phyloP scores from a whole-genome alignment of 371 early-diverging fungal genomes.

The Syncephalastrum monosporum region DNA sequence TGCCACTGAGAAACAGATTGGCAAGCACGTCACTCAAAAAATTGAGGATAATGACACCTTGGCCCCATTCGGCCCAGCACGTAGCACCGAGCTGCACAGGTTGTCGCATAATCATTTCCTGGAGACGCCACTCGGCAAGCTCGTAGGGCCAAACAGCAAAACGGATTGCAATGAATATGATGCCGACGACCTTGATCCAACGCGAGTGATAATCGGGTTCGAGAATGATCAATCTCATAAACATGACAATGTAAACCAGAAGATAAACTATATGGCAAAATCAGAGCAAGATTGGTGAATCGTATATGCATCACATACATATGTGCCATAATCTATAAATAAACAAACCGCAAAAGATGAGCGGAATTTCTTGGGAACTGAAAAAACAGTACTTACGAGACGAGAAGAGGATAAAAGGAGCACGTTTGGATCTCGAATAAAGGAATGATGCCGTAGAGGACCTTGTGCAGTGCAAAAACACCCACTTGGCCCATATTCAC shows the following conservation, averaged over 20 bases:
- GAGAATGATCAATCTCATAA: slow-evolving; percentile 35
- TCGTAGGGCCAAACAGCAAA: slow-evolving; percentile 52
- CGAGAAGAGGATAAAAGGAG: slow-evolving; percentile 39
- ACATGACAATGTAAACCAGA: slow-evolving; percentile 39
- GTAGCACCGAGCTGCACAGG: slow-evolving; percentile 26
- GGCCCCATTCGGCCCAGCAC: slow-evolving; percentile 36
- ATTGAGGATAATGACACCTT: slow-evolving; percentile 45
- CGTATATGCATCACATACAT: slow-evolving; percentile 8
- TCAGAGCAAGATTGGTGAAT: background rate
- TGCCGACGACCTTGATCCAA: slow-evolving; percentile 37
- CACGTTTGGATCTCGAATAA: slow-evolving; percentile 44
- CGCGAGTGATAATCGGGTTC: slow-evolving; percentile 31
- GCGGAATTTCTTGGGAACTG: background rate
- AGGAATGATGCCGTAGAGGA: slow-evolving; percentile 45
- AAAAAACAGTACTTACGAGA: slow-evolving; percentile 30
- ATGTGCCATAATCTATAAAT: slow-evolving; percentile 30
- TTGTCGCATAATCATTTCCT: slow-evolving; percentile 24
- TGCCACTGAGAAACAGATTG: slow-evolving; percentile 45
- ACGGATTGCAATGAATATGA: slow-evolving; percentile 29
- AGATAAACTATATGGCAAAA: slow-evolving; percentile 23
- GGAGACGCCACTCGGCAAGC: slow-evolving; percentile 28
- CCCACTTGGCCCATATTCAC: slow-evolving; percentile 41
- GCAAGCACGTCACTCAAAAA: slow-evolving; percentile 41
- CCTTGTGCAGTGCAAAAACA: slow-evolving; percentile 37
- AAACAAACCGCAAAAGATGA: background rate